phyloP scores from a whole-genome alignment of 2,329 filamentous ascomycete genomes.

The Penicillium sp. region DNA sequence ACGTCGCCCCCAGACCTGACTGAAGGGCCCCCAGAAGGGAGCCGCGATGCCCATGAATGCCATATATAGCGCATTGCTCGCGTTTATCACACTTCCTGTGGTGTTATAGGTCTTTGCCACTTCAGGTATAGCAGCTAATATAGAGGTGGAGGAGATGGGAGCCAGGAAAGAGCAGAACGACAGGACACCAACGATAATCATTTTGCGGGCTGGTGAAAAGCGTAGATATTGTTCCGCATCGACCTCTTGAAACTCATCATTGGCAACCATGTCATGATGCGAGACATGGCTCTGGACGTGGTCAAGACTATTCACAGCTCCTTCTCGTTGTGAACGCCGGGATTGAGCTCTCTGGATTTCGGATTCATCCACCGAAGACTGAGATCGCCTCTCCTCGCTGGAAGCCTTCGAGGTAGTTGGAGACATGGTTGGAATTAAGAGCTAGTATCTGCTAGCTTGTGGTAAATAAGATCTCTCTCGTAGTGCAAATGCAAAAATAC shows the following conservation, averaged over 20 bases:
- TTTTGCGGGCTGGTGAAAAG: slow-evolving; percentile 62
- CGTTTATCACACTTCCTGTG: slow-evolving; percentile 67
- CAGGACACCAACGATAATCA: slow-evolving; percentile 65
- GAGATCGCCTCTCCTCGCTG: slow-evolving; percentile 15
- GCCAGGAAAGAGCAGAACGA: slow-evolving; percentile 75
- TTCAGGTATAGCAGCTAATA: slow-evolving; percentile 72
- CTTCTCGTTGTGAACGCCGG: slow-evolving; percentile 9
- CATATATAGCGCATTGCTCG: slow-evolving; percentile 74
- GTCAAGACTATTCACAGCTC: slow-evolving; percentile 29
- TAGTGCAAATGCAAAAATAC: background rate
- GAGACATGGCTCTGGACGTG: slow-evolving; percentile 36
- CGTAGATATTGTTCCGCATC: slow-evolving; percentile 63
- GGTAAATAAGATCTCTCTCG: background rate
- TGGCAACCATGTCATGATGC: slow-evolving; percentile 32
- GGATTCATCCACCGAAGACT: slow-evolving; percentile 10
- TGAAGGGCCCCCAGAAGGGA: slow-evolving; percentile 70
- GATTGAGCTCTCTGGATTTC: slow-evolving; percentile 17
- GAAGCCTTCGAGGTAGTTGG: slow-evolving; percentile 12
- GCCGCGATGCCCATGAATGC: slow-evolving; percentile 70
- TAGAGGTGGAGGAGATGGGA: slow-evolving; percentile 71
- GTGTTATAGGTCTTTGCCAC: slow-evolving; percentile 66
- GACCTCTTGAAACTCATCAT: slow-evolving; percentile 39
- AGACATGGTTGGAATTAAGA: slow-evolving; percentile 10
- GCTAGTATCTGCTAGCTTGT: background rate
- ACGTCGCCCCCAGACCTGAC: slow-evolving; percentile 62